Conservation (phyloP, 257 asterid species). For the Solanum ossicruentum region DNA sequence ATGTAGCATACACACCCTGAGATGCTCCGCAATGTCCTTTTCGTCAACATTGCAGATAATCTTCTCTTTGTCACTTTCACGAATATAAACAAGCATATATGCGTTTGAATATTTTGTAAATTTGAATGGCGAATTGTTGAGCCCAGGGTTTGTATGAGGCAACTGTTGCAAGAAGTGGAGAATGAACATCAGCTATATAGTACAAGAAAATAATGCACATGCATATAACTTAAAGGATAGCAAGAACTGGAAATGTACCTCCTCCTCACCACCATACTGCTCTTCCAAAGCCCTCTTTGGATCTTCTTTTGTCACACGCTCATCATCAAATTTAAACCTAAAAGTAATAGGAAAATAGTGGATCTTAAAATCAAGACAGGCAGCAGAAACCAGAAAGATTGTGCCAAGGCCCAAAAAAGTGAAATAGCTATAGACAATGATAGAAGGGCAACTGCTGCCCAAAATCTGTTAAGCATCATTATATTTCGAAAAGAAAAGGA, state of each 20-base stretch:
- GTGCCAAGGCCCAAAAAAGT: not conserved
- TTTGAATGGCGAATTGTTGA: constrained; percentile 67
- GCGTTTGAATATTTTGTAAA: constrained; percentile 78
- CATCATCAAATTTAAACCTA: constrained; percentile 46
- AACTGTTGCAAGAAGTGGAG: constrained; percentile 25
- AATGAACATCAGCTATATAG: not conserved
- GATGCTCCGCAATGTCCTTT: constrained; percentile 78
- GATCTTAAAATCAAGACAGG: not conserved
- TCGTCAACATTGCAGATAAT: constrained; percentile 74
- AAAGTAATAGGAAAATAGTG: not conserved
- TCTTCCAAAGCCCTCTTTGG: constrained; percentile 36
- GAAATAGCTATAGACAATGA: not conserved
- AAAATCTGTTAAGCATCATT: not conserved
- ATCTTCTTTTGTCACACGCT: constrained; percentile 38
- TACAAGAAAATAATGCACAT: not conserved
- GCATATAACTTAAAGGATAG: not conserved
- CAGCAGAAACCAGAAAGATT: not conserved
- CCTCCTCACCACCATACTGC: constrained; percentile 47
- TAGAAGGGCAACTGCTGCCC: not conserved
- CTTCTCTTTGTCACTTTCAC: constrained; percentile 70
- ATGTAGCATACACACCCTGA: constrained; percentile 38
- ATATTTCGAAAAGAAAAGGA: not conserved
- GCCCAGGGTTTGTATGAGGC: constrained; percentile 73
- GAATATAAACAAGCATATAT: constrained; percentile 79
- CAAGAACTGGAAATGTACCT: constrained; percentile 13